Evolutionary conservation across 2,329 filamentous ascomycete species (phyloP).

Genomic region (Falciphora oryzae): DNA sequence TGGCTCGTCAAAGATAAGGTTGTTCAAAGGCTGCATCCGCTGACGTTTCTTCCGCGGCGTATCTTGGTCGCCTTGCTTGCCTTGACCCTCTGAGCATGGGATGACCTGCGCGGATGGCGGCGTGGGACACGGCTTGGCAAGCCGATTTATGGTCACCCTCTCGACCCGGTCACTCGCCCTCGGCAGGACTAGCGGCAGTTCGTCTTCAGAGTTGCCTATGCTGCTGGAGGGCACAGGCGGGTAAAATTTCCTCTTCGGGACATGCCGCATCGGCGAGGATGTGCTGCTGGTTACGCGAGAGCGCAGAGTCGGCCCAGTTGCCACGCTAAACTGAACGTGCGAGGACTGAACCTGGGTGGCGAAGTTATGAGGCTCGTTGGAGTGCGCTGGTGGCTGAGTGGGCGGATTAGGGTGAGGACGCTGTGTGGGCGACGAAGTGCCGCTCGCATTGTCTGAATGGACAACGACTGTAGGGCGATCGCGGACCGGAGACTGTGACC

Average conservation of each 20-base stretch:
- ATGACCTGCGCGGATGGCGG: constrained; percentile 24
- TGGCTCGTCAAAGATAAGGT: neutral
- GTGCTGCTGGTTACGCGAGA: neutral
- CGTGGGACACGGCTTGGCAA: constrained; percentile 15
- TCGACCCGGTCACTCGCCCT: constrained; percentile 7
- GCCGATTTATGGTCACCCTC: constrained; percentile 3
- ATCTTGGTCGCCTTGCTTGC: neutral
- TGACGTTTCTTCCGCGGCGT: constrained; percentile 1
- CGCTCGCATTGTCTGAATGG: neutral
- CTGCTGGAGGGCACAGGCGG: neutral
- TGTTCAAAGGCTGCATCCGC: neutral
- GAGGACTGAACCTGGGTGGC: neutral
- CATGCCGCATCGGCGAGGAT: neutral
- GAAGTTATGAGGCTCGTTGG: neutral
- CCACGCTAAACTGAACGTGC: neutral
- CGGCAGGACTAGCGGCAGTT: constrained; percentile 11
- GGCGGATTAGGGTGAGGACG: neutral
- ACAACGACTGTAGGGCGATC: neutral
- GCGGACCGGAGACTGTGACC: neutral
- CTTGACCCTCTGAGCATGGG: constrained; percentile 14
- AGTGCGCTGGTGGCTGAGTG: neutral
- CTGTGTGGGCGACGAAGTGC: neutral
- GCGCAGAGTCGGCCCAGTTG: neutral
- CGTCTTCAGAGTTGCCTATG: constrained; percentile 14
- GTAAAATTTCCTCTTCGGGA: no score